Conservation (phyloP, 495 filamentous ascomycete species). For the Venustampulla echinocandica region DNA sequence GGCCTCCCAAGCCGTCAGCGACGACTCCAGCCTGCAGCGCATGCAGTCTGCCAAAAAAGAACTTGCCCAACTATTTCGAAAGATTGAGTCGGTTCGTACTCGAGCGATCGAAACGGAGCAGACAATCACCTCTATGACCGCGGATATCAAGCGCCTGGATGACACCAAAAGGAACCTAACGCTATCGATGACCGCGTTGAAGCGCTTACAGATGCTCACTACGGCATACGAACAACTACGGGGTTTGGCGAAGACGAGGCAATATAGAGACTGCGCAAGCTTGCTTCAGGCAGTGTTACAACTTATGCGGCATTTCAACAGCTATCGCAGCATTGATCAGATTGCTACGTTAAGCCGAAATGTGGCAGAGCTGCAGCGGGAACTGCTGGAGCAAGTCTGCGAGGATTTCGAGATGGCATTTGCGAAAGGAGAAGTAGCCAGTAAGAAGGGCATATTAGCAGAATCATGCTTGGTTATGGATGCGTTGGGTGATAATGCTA, state of each 20-base stretch:
- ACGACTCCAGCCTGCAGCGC: conserved; percentile 77
- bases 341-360: conserved; percentile 90
- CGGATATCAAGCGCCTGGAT: conserved; percentile 96
- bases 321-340: conserved; percentile 94
- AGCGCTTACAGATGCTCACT: conserved; percentile 95
- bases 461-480: conserved; percentile 94
- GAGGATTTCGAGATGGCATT: conserved; percentile 97
- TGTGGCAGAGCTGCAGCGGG: conserved; percentile 88
- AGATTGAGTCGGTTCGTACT: conserved; percentile 89
- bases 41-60: conserved; percentile 88
- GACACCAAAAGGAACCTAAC: conserved; percentile 95
- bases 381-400: conserved; percentile 91
- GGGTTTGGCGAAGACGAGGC: conserved; percentile 70
- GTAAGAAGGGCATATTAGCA: conserved; percentile 59
- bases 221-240: conserved; percentile 96
- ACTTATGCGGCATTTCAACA: conserved; percentile 98
- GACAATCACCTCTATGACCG: conserved; percentile 96
- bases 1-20: conserved; percentile 72
- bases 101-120: conserved; percentile 87
- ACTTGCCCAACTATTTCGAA: conserved; percentile 81
- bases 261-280: conserved; percentile 95
- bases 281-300: conserved; percentile 93
- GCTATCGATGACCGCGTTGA: conserved; percentile 94
- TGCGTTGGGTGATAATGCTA: conserved; percentile 83
- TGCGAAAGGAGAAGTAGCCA: conserved; percentile 74